These are phyloP conservation scores for Salix viminalis DNA, from an alignment of 345 rosid genomes.

Conservation along the genomic window DNA sequence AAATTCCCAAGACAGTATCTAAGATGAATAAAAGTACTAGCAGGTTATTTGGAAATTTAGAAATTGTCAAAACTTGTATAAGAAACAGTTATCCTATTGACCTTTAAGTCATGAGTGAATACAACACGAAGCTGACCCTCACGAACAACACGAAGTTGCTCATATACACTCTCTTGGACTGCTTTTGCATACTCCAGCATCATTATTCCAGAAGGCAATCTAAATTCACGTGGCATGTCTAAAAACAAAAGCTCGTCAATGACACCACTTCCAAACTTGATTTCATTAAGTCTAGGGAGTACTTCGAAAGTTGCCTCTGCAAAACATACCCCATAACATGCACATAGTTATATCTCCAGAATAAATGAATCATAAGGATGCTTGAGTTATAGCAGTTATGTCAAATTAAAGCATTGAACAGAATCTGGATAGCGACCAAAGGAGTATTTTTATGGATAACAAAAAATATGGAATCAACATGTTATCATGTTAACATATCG, in stretches of 20 bases:
- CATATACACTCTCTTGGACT: constrained; percentile 93
- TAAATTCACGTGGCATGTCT: constrained; percentile 77
- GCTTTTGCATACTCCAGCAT: constrained; percentile 83
- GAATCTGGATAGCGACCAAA: background rate
- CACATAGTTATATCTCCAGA: background rate
- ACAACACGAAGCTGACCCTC: constrained; percentile 93
- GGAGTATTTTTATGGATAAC: background rate
- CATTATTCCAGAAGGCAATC: constrained; percentile 76
- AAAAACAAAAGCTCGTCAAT: constrained; percentile 89
- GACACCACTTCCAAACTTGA: constrained; percentile 95
- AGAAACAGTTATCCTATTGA: constrained; percentile 20
- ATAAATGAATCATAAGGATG: background rate
- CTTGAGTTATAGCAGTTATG: background rate
- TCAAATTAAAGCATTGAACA: background rate
- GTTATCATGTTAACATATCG: background rate
- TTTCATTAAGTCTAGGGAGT: constrained; percentile 88
- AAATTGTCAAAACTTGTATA: background rate
- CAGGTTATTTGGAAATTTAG: constrained; percentile 3
- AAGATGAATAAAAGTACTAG: constrained; percentile 1
- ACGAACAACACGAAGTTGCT: constrained; percentile 94
- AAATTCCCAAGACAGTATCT: constrained; percentile 98
- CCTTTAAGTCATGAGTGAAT: constrained; percentile 91
- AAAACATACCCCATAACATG: constrained; percentile 10
- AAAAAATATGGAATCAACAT: background rate
- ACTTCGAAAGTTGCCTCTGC: constrained; percentile 98